Conservation (phyloP, 1,284 basidiomycete genomes). For the Leccinum angustisporum region DNA sequence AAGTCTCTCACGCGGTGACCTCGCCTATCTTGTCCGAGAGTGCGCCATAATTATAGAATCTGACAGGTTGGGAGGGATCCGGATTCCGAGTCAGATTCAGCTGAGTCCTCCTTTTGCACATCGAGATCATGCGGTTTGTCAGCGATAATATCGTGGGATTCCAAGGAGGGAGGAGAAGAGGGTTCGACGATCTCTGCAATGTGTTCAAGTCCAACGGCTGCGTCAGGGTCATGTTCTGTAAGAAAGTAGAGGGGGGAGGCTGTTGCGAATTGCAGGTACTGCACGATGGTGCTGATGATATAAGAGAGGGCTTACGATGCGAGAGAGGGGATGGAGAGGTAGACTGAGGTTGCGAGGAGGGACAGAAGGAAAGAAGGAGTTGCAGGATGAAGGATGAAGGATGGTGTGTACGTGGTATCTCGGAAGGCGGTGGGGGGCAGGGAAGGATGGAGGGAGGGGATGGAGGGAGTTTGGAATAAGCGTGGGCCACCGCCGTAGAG, state of each 20-base stretch:
- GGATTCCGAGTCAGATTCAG: slow-evolving; percentile 33
- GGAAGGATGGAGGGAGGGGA: slow-evolving; percentile 71
- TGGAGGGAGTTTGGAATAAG: slow-evolving; percentile 63
- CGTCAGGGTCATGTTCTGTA: slow-evolving; percentile 49
- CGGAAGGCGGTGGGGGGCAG: slow-evolving; percentile 30
- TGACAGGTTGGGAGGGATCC: slow-evolving; percentile 18
- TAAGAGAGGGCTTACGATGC: slow-evolving; percentile 73
- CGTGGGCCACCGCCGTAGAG: slow-evolving; percentile 81
- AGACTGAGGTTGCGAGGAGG: slow-evolving; percentile 82
- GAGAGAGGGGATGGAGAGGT: slow-evolving; percentile 80
- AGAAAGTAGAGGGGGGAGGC: slow-evolving; percentile 67
- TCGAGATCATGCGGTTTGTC: slow-evolving; percentile 32
- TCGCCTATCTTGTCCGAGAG: slow-evolving; percentile 90
- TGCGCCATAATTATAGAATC: slow-evolving; percentile 70
- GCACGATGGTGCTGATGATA: slow-evolving; percentile 69
- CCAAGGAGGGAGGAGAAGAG: slow-evolving; percentile 5
- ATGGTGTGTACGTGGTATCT: slow-evolving; percentile 56
- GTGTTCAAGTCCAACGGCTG: slow-evolving; percentile 67
- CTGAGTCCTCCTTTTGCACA: slow-evolving; percentile 39
- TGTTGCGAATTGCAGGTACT: slow-evolving; percentile 83
- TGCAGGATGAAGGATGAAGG: slow-evolving; percentile 38
- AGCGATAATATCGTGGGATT: slow-evolving; percentile 24
- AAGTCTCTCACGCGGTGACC: slow-evolving; percentile 63
- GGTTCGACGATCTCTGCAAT: slow-evolving; percentile 53
- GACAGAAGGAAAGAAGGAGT: slow-evolving; percentile 84